Conservation (phyloP, 495 filamentous ascomycete species). For the Talaromyces wortmannii region DNA sequence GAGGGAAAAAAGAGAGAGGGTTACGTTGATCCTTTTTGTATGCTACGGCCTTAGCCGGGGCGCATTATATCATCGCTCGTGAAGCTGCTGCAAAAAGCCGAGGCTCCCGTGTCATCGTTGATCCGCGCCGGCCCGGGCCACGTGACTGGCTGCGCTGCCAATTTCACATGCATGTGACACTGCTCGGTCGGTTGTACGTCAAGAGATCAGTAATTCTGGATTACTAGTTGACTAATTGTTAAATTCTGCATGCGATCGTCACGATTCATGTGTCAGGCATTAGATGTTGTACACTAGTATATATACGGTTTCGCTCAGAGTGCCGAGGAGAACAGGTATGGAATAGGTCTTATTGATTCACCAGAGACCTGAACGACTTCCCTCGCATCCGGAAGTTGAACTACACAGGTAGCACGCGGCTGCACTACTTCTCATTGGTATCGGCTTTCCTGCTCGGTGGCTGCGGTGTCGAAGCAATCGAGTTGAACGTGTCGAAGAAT, state of each 20-base stretch:
- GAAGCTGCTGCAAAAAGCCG: constrained; percentile 14
- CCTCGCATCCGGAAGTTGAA: background rate
- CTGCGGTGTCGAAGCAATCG: constrained; percentile 28
- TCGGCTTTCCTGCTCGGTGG: constrained; percentile 20
- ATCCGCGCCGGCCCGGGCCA: constrained; percentile 27
- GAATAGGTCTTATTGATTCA: no score
- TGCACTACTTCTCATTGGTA: constrained; percentile 2
- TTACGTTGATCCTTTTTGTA: constrained; percentile 9
- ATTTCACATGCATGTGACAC: no score
- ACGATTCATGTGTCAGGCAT: no score
- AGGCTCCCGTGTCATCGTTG: constrained; percentile 31
- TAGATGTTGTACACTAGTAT: no score
- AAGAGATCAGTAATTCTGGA: no score
- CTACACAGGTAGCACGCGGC: background rate
- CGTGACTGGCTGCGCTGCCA: background rate
- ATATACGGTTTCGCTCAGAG: no score
- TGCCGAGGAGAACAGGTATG: no score
- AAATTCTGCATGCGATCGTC: no score
- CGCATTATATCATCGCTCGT: background rate
- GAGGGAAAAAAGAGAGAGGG: constrained; percentile 5
- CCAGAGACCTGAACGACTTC: no score
- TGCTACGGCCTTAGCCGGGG: background rate
- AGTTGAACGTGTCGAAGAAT: constrained; percentile 25
- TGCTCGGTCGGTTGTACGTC: no score
- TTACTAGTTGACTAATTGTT: no score